A percentile compares a stretch with the other conserved stretches of the same genome.
Evolutionary conservation across 169 alveolate genomes (phyloP).

Genomic region (Plasmodium malariae): DNA sequence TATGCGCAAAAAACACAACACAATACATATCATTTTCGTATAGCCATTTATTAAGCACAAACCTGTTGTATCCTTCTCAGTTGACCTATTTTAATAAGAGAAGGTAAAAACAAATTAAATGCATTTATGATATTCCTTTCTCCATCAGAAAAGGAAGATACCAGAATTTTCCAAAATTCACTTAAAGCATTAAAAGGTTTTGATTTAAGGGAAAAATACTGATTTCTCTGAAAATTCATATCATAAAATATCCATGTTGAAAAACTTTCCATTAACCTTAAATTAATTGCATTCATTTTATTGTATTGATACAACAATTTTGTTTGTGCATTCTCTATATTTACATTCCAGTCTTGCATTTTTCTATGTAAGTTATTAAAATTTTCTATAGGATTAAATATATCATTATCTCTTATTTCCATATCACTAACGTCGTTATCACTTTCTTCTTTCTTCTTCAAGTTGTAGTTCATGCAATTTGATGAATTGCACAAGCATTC

Average conservation of each 20-base stretch:
- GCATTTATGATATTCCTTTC: slow-evolving; percentile 44
- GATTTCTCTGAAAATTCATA: slow-evolving; percentile 24
- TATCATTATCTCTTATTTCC: slow-evolving; percentile 27
- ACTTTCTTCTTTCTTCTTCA: slow-evolving; percentile 34
- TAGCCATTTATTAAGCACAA: too few species aligned
- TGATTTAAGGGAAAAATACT: slow-evolving; percentile 31
- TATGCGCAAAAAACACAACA: not conserved
- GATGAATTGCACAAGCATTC: slow-evolving; percentile 42
- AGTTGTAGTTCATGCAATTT: slow-evolving; percentile 21
- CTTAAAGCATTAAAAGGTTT: slow-evolving; percentile 36
- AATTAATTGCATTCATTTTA: slow-evolving; percentile 31
- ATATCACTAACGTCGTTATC: slow-evolving; percentile 17
- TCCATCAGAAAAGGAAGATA: slow-evolving; percentile 63
- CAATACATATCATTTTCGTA: too few species aligned
- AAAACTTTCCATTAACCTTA: slow-evolving; percentile 42
- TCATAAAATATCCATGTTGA: slow-evolving; percentile 64
- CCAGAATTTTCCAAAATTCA: slow-evolving; percentile 59
- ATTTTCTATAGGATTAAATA: slow-evolving; percentile 47
- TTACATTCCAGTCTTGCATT: slow-evolving; percentile 49
- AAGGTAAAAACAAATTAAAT: slow-evolving; percentile 44
- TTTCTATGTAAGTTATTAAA: slow-evolving; percentile 44
- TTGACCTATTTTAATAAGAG: slow-evolving; percentile 62
- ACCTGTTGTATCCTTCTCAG: slow-evolving; percentile 69
- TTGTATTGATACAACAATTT: slow-evolving; percentile 25
- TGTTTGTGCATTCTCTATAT: slow-evolving; percentile 7